A percentile compares a stretch with the other conserved stretches of the same genome.
These are phyloP conservation scores for Nepenthes mirabilis DNA, from an alignment of 148 eudicot genomes.

Conservation along the genomic window DNA sequence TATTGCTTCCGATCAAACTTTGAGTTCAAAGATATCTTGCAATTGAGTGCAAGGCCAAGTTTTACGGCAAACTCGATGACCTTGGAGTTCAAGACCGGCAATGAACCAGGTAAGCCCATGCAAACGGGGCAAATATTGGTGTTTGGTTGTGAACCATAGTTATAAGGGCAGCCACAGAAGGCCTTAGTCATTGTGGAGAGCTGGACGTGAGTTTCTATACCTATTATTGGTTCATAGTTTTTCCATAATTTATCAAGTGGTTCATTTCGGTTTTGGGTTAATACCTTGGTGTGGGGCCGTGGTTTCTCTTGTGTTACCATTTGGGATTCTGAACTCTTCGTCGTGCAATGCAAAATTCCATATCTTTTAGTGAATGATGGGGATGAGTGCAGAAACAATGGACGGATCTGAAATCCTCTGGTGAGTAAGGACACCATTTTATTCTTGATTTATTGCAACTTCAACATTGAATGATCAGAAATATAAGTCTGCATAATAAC, in stretches of 20 bases:
- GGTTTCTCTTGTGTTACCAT: constrained; percentile 38
- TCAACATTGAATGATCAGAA: too few species aligned
- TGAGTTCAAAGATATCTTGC: constrained; percentile 57
- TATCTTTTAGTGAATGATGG: constrained; percentile 28
- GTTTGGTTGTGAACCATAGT: constrained; percentile 78
- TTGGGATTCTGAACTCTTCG: constrained; percentile 37
- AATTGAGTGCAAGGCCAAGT: constrained; percentile 87
- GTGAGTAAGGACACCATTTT: constrained; percentile 61
- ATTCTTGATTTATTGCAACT: too few species aligned
- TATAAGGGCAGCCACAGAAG: constrained; percentile 84
- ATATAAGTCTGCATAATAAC: too few species aligned
- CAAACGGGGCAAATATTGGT: constrained; percentile 77
- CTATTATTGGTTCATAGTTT: constrained; percentile 73
- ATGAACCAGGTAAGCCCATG: constrained; percentile 97
- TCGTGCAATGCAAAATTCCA: constrained; percentile 27
- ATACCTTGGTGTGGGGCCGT: constrained; percentile 23
- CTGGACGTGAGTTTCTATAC: constrained; percentile 95
- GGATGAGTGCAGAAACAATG: constrained; percentile 39
- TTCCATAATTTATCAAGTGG: constrained; percentile 32
- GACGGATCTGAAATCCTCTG: constrained; percentile 52
- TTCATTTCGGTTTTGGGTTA: constrained; percentile 24
- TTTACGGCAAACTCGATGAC: constrained; percentile 73
- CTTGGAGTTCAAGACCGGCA: constrained; percentile 89
- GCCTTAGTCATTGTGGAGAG: constrained; percentile 80
- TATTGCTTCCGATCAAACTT: constrained; percentile 98